A percentile compares a stretch with the other conserved stretches of the same genome.
Conservation (phyloP, 805 yeast genomes). For the Saccharomycopsis vini region DNA sequence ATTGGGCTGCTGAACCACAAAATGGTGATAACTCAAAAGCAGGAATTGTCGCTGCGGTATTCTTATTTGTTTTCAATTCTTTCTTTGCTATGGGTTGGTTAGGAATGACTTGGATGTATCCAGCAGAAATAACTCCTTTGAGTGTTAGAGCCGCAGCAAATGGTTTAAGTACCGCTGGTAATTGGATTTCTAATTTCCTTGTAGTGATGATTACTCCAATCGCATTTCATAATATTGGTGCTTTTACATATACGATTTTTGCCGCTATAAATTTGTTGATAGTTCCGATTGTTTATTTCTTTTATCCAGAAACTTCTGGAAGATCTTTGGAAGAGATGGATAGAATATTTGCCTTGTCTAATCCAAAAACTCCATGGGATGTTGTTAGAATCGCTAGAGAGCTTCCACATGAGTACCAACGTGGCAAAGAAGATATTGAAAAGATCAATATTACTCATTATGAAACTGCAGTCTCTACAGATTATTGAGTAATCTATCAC, state of each 20-base stretch:
- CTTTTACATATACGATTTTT: slow-evolving; percentile 62
- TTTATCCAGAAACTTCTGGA: slow-evolving; percentile 73
- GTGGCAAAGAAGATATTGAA: neutral
- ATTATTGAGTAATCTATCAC: too few relatives aligned
- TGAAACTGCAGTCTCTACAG: neutral
- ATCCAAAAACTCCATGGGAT: slow-evolving; percentile 34
- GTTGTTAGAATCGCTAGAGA: slow-evolving; percentile 30
- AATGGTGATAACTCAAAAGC: slow-evolving; percentile 33
- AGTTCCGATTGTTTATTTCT: slow-evolving; percentile 54
- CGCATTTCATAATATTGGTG: slow-evolving; percentile 35
- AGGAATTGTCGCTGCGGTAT: slow-evolving; percentile 54
- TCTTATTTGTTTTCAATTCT: slow-evolving; percentile 45
- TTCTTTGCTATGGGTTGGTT: slow-evolving; percentile 29
- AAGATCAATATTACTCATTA: slow-evolving; percentile 1
- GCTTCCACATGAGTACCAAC: slow-evolving; percentile 21
- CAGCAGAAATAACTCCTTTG: slow-evolving; percentile 55
- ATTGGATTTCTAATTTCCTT: slow-evolving; percentile 59
- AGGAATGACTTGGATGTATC: slow-evolving; percentile 53
- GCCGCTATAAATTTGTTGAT: slow-evolving; percentile 52
- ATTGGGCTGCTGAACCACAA: slow-evolving; percentile 39
- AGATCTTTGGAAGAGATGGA: slow-evolving; percentile 69
- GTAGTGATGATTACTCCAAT: slow-evolving; percentile 63
- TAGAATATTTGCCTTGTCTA: slow-evolving; percentile 35
- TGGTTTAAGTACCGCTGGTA: slow-evolving; percentile 46
- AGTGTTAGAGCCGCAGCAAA: slow-evolving; percentile 40